Evolutionary conservation across 768 basidiomycete genomes (phyloP), one percentile per base, ranked within the genome.

Genomic region (Podaxis pistillaris): DNA sequence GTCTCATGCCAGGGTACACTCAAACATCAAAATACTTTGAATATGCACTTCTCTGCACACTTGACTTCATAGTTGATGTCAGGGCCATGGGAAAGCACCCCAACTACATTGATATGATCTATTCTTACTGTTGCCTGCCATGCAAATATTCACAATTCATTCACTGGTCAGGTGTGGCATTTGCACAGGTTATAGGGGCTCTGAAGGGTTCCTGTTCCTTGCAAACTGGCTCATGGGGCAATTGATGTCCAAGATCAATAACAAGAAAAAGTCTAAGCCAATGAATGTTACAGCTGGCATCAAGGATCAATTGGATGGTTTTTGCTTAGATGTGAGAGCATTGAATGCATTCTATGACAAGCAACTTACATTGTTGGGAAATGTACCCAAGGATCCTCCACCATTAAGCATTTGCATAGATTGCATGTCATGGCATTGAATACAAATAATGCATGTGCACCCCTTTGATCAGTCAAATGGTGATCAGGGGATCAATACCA

Each of bases 101-200:
- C 12, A 87, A 89, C 51, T 83, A 86, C 46, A 82, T 96, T 62
- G 90, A 94, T 66, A 91, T 94, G 19, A 79, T 89, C 24, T 98
- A 98, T 75, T 91, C 91, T 9, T 98, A 98, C 71, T 89, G 95
- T 13, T 87, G 90, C 44, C 76, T 85, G 46, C 81, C 87, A 4
- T 92, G 86, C 78, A 81, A 83, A 65, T 85, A 94, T 74, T 91
- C 94, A n/a, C 96, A 98, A 71, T 98, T 93, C 72, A 90, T 97
- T 33, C 96, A 97, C 70, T 86, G 88, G 54, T 86, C 90, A 4
- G 96, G 96, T 1, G 85, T 90, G 24, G 94, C 93, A 8, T 94
- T 98, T 70, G 87, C 94, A 7, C 94, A 97, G 71, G 89, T 96
- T 63, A 69, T 95, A 4, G 92, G 90, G 92, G 88, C 1, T 73